Evolutionary conservation across 169 alveolate genomes (phyloP).

Genomic region (Eimeria maxima): DNA sequence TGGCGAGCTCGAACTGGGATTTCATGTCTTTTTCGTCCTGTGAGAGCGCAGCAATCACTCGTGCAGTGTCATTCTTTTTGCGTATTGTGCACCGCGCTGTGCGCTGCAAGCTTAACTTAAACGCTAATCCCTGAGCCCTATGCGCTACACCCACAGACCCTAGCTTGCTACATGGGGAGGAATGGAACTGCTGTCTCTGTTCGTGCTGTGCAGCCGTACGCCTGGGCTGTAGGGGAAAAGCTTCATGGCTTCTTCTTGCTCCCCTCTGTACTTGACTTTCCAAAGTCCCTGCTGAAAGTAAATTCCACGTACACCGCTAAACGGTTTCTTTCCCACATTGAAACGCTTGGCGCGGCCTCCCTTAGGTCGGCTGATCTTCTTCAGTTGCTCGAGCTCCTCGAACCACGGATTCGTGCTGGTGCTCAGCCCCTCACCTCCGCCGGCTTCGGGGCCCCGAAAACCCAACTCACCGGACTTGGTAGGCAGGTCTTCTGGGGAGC

Average conservation of each 20-base stretch:
- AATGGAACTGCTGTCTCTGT: not conserved
- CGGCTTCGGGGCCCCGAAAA: not conserved
- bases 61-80: not conserved
- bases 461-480: not conserved
- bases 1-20: slow-evolving; percentile 71
- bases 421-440: slow-evolving; percentile 9
- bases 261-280: slow-evolving; percentile 84
- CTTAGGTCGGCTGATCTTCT: slow-evolving; percentile 69
- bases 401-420: slow-evolving; percentile 58
- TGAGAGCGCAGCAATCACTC: not conserved
- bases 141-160: not conserved
- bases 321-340: slow-evolving; percentile 84
- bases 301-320: slow-evolving; percentile 85
- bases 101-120: not conserved
- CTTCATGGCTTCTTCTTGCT: slow-evolving; percentile 77
- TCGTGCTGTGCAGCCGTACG: not conserved
- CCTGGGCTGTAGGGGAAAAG: slow-evolving; percentile 80
- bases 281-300: slow-evolving; percentile 85
- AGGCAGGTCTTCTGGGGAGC: not conserved
- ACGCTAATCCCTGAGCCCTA: not conserved
- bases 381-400: slow-evolving; percentile 74
- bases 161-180: not conserved
- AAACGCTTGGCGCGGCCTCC: slow-evolving; percentile 81
- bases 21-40: slow-evolving; percentile 81
- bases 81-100: not conserved